Conservation (phyloP, 371 early-diverging fungal species). For the Mucor ambiguus region DNA sequence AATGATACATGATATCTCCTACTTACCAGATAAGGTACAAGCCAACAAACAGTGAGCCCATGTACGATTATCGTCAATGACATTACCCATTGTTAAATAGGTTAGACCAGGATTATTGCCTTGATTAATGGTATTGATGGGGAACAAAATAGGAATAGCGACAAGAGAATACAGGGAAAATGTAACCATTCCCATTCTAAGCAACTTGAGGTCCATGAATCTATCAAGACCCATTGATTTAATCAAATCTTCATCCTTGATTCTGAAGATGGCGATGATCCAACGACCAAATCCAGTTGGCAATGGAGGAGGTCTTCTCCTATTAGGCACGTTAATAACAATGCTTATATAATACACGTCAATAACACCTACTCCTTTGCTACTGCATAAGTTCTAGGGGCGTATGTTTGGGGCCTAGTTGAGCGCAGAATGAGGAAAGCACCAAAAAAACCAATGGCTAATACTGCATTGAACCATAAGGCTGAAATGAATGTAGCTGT, state of each 20-base stretch:
- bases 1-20: not conserved
- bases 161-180: constrained; percentile 62
- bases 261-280: constrained; percentile 59
- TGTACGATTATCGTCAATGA: constrained; percentile 46
- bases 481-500: constrained; percentile 66
- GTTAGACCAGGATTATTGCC: constrained; percentile 42
- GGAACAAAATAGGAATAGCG: constrained; percentile 68
- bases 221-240: constrained; percentile 72
- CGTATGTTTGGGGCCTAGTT: constrained; percentile 60
- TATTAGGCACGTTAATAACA: constrained; percentile 21
- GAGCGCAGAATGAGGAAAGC: constrained; percentile 66
- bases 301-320: constrained; percentile 62
- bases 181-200: constrained; percentile 59
- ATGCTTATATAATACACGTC: not conserved
- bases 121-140: constrained; percentile 62
- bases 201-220: constrained; percentile 77
- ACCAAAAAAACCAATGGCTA: constrained; percentile 57
- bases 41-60: constrained; percentile 77
- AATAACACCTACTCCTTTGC: constrained; percentile 49
- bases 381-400: constrained; percentile 72
- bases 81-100: constrained; percentile 68
- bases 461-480: constrained; percentile 64
- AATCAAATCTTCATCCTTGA: constrained; percentile 62
- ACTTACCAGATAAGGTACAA: constrained; percentile 57
- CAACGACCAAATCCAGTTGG: constrained; percentile 58